Conservation (phyloP, 306 rosid species). For the Lagenaria siceraria region DNA sequence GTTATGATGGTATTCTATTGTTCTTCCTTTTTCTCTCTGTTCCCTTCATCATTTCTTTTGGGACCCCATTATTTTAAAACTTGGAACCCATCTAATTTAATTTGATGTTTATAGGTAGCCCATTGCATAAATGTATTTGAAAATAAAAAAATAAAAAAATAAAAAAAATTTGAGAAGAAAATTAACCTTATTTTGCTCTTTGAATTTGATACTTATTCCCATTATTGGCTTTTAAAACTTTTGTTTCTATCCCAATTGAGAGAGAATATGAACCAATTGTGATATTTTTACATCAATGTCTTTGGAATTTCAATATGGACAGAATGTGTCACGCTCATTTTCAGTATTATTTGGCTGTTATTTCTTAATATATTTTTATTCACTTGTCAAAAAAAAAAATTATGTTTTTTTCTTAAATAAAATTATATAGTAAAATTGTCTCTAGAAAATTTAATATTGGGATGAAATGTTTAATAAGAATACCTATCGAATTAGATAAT, state of each 20-base stretch:
- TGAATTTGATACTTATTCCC: background rate
- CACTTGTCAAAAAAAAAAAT: background rate
- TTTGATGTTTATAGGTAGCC: background rate
- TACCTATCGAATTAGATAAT: no score
- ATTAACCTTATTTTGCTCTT: no score
- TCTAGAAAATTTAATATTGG: no score
- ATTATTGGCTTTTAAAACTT: background rate
- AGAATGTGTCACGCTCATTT: background rate
- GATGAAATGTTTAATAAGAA: no score
- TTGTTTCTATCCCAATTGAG: background rate
- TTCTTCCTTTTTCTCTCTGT: background rate
- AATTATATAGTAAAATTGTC: no score
- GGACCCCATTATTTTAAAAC: background rate
- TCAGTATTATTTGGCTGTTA: background rate
- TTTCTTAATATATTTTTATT: background rate
- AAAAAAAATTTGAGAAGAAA: background rate
- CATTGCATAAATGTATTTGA: background rate
- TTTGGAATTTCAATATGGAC: no score
- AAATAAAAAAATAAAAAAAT: background rate
- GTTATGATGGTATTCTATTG: slow-evolving; percentile 60
- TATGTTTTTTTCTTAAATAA: no score
- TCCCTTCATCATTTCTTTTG: background rate
- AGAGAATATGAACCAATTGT: background rate
- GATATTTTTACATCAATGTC: background rate
- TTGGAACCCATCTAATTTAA: background rate